A percentile compares a stretch with the other conserved stretches of the same genome.
These are phyloP conservation scores for Epichloe festucae DNA, from an alignment of 2,329 filamentous ascomycete species.

Conservation along the genomic window DNA sequence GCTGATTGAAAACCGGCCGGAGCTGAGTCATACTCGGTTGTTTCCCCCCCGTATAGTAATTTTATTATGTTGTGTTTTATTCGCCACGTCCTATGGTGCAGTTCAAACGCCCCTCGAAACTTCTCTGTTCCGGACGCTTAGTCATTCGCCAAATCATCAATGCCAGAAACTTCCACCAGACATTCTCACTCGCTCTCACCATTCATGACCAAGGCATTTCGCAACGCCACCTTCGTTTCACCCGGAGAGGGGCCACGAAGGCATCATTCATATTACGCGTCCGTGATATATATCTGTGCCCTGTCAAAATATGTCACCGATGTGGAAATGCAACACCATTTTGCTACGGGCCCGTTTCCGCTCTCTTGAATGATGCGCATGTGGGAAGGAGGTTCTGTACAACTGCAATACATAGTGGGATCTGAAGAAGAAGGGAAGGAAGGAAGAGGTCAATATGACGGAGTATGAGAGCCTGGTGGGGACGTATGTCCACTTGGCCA, in stretches of 20 bases:
- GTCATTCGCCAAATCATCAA: slow-evolving; percentile 52
- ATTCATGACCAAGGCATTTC: background rate
- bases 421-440: too few species aligned
- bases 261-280: slow-evolving; percentile 2
- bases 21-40: too few species aligned
- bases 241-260: background rate
- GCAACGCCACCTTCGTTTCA: background rate
- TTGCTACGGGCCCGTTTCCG: too few species aligned
- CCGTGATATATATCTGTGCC: background rate
- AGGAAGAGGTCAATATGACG: slow-evolving; percentile 5
- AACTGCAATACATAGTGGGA: too few species aligned
- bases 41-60: too few species aligned
- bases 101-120: background rate
- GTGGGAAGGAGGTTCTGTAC: too few species aligned
- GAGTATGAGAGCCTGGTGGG: slow-evolving; percentile 29
- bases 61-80: background rate
- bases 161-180: slow-evolving; percentile 37
- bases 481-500: slow-evolving; percentile 35
- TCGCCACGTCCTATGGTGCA: background rate
- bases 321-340: background rate
- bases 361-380: too few species aligned
- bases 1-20: too few species aligned
- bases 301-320: background rate
- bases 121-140: slow-evolving; percentile 29
- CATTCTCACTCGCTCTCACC: slow-evolving; percentile 10